Evolutionary conservation across 2,329 filamentous ascomycete species (phyloP).

Genomic region (Neofusicoccum ribis): DNA sequence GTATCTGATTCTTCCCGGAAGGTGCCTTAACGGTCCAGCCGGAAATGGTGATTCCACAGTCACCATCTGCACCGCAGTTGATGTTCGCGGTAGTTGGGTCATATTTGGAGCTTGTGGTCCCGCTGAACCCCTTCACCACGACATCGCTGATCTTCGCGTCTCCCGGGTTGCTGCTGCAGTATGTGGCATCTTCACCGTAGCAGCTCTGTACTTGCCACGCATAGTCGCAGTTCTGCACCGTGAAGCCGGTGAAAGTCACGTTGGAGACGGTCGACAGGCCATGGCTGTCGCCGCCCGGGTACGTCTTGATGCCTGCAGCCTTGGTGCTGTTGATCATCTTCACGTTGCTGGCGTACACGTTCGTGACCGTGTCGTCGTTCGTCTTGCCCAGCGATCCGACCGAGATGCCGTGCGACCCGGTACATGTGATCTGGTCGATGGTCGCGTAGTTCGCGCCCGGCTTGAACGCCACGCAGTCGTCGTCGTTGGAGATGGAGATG

Average conservation of each 20-base stretch:
- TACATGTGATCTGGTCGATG: constrained; percentile 46
- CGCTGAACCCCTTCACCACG: constrained; percentile 54
- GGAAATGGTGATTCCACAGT: constrained; percentile 6
- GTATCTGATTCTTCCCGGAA: constrained; percentile 3
- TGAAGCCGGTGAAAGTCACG: constrained; percentile 44
- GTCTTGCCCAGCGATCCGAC: constrained; percentile 49
- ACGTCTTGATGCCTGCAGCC: constrained; percentile 50
- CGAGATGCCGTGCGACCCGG: constrained; percentile 47
- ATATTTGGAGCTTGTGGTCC: constrained; percentile 51
- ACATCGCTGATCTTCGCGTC: constrained; percentile 3
- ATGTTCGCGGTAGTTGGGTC: constrained; percentile 32
- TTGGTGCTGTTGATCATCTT: constrained; percentile 47
- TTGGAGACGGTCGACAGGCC: constrained; percentile 42
- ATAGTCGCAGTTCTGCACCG: constrained; percentile 43
- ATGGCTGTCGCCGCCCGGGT: constrained; percentile 41
- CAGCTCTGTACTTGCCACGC: constrained; percentile 50
- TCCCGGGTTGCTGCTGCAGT: constrained; percentile 13
- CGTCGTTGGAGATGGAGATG: constrained; percentile 43
- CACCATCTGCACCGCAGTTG: constrained; percentile 9
- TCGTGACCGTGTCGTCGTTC: constrained; percentile 44
- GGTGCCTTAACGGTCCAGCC: constrained; percentile 12
- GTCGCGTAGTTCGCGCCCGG: constrained; percentile 42
- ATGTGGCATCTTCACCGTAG: constrained; percentile 30
- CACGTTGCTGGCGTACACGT: constrained; percentile 44
- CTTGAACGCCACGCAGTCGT: constrained; percentile 51